phyloP scores from a whole-genome alignment of 2,329 filamentous ascomycete species.

The Aspergillus ochraceus region DNA sequence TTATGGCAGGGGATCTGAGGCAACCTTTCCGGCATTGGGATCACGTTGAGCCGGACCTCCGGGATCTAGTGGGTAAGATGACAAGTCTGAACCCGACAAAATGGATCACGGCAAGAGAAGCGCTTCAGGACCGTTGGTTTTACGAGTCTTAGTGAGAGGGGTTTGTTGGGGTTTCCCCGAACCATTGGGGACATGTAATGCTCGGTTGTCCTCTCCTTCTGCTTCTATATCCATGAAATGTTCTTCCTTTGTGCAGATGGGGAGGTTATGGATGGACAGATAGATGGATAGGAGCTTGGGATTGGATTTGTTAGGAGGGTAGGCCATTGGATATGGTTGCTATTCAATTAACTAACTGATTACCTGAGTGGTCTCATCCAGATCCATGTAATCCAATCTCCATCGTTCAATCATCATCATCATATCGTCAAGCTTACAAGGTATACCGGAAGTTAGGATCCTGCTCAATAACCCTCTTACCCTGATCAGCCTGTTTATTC shows the following conservation, averaged over 20 bases:
- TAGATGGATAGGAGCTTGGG: no score
- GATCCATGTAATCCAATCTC: no score
- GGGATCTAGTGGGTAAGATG: constrained; percentile 29
- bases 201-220: no score
- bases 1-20: constrained; percentile 40
- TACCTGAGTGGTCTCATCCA: neutral
- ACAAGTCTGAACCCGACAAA: constrained; percentile 31
- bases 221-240: no score
- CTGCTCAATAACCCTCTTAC: constrained; percentile 36
- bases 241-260: no score
- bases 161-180: no score
- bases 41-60: constrained; percentile 37
- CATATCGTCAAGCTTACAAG: neutral
- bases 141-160: no score
- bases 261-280: no score
- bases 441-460: constrained; percentile 41
- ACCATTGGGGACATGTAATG: no score
- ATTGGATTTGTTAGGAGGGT: no score
- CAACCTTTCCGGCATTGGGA: constrained; percentile 44
- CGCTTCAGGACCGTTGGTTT: constrained; percentile 35
- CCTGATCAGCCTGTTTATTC: constrained; percentile 36
- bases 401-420: neutral
- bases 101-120: constrained; percentile 31
- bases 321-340: no score
- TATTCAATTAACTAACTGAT: neutral